Conservation (phyloP, 352 stramenopile genomes). For the Nothophytophthora sp. region DNA sequence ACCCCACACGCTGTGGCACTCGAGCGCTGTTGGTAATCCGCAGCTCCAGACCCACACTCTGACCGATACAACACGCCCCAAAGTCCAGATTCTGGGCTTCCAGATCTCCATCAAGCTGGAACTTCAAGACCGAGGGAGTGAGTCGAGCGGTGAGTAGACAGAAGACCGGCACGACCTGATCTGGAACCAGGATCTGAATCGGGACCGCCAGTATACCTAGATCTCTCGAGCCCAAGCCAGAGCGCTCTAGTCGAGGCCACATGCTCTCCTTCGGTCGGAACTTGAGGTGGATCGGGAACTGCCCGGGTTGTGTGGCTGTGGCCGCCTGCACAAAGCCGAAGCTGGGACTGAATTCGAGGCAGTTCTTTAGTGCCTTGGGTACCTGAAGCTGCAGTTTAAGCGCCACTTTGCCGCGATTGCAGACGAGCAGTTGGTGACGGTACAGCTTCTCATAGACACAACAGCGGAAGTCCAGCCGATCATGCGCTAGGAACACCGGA, state of each 20-base stretch:
- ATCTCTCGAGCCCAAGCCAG: conserved; percentile 39
- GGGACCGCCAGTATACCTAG: conserved; percentile 46
- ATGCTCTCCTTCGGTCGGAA: conserved; percentile 58
- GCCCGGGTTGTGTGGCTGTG: conserved; percentile 14
- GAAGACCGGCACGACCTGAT: conserved; percentile 50
- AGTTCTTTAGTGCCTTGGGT: conserved; percentile 57
- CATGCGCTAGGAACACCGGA: conserved; percentile 38
- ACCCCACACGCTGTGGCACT: conserved; percentile 37
- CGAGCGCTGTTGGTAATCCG: conserved; percentile 30
- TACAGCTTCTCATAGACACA: conserved; percentile 90
- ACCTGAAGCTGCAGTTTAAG: conserved; percentile 80
- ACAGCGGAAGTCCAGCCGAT: conserved; percentile 76
- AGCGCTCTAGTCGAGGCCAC: conserved; percentile 43
- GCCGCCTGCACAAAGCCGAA: conserved; percentile 86
- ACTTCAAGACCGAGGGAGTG: conserved; percentile 11
- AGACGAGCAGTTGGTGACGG: conserved; percentile 70
- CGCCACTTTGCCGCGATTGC: conserved; percentile 89
- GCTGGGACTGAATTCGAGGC: conserved; percentile 79
- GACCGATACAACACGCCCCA: conserved; percentile 35
- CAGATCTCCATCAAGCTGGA: too few species aligned
- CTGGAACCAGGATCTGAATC: conserved; percentile 56
- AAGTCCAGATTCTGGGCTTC: conserved; percentile 26
- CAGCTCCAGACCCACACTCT: conserved; percentile 33
- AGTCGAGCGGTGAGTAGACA: conserved; percentile 37
- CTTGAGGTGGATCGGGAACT: conserved; percentile 69